These are phyloP conservation scores for Aspergillus costaricaensis DNA, from an alignment of 2,329 filamentous ascomycete species.

Conservation along the genomic window DNA sequence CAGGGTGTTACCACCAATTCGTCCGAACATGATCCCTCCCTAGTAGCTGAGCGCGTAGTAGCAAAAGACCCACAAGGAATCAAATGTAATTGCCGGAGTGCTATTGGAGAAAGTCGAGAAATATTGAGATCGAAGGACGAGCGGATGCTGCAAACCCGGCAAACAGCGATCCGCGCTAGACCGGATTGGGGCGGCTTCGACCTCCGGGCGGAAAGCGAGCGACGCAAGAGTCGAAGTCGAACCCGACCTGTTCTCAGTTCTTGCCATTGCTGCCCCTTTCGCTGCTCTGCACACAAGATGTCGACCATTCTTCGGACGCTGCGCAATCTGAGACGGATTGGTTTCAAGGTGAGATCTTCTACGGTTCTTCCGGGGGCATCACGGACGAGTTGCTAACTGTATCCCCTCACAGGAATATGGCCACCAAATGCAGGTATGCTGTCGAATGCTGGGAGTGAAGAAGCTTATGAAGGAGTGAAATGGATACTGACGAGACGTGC, in stretches of 20 bases:
- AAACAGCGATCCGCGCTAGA: constrained; percentile 33
- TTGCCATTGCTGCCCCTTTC: constrained; percentile 2
- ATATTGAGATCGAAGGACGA: background rate
- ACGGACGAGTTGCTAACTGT: constrained; percentile 39
- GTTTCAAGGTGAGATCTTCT: constrained; percentile 68
- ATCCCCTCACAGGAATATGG: constrained; percentile 70
- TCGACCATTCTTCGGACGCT: constrained; percentile 87
- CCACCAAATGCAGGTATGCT: constrained; percentile 82
- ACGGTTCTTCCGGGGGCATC: constrained; percentile 15
- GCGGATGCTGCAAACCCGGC: constrained; percentile 35
- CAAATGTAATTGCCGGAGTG: too few relatives aligned
- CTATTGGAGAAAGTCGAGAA: background rate
- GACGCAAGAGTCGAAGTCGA: constrained; percentile 4
- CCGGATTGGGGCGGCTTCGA: constrained; percentile 26
- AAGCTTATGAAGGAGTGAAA: background rate
- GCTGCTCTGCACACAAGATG: constrained; percentile 60
- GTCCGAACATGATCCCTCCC: constrained; percentile 38
- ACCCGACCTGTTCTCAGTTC: constrained; percentile 16
- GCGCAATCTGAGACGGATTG: constrained; percentile 82
- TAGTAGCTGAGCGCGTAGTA: too few relatives aligned
- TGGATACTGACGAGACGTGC: constrained; percentile 25
- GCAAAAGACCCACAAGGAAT: too few relatives aligned
- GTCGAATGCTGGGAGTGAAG: constrained; percentile 10
- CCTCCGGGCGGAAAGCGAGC: constrained; percentile 22
- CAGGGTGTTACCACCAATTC: constrained; percentile 41